Evolutionary conservation across 2,329 filamentous ascomycete species (phyloP).

Genomic region (Rutstroemia sp.): DNA sequence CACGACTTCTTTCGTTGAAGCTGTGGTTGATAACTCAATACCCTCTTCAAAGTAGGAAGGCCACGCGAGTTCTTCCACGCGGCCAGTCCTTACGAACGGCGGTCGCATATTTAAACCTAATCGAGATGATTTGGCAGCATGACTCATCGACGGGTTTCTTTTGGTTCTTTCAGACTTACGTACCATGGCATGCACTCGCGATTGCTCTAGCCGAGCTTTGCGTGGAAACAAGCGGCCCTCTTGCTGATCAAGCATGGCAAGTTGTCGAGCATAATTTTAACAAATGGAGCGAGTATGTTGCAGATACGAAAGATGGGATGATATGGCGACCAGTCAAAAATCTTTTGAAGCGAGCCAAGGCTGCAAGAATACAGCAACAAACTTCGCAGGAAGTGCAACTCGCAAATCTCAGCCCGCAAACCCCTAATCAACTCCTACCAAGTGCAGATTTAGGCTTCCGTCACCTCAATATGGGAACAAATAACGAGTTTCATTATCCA

Average conservation of each 20-base stretch:
- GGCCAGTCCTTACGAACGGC: slow-evolving; percentile 35
- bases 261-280: slow-evolving; percentile 40
- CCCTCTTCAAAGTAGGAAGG: slow-evolving; percentile 22
- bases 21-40: slow-evolving; percentile 41
- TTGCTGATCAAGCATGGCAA: slow-evolving; percentile 36
- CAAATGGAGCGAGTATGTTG: slow-evolving; percentile 37
- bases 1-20: slow-evolving; percentile 24
- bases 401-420: not conserved
- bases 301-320: slow-evolving; percentile 42
- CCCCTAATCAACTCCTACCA: not conserved
- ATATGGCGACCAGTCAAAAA: slow-evolving; percentile 49
- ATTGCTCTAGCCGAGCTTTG: slow-evolving; percentile 47
- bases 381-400: not conserved
- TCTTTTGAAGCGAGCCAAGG: slow-evolving; percentile 42
- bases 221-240: slow-evolving; percentile 32
- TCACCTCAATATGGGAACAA: not conserved
- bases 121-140: not conserved
- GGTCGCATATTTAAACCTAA: slow-evolving; percentile 31
- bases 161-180: slow-evolving; percentile 44
- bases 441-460: not conserved
- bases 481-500: not conserved
- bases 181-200: slow-evolving; percentile 48
- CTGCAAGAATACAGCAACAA: slow-evolving; percentile 22
- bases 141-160: slow-evolving; percentile 32
- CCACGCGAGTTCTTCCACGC: not conserved